Evolutionary conservation across 495 filamentous ascomycete species (phyloP), one percentile per base, ranked within the genome.

Genomic region (Daldinia grandis): DNA sequence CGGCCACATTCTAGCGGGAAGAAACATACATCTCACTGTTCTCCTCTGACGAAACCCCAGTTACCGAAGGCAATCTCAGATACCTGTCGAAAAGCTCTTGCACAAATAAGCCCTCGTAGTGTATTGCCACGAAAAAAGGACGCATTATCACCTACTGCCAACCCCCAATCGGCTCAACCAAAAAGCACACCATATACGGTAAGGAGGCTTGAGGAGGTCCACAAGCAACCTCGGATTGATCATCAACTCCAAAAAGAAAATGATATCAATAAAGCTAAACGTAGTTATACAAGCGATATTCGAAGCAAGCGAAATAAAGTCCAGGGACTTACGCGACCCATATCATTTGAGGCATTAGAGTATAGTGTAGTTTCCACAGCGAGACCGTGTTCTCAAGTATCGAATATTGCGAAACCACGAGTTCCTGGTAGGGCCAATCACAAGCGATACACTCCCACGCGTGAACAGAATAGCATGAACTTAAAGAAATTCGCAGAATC

Each of bases 31-130:
- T 38, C 57, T 3, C 27, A 25, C 24, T 21, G 24, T 30, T 66
- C 62, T 12, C 42, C 54, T 51, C 25, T 66, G 1, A 31, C 53
- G 3, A 69, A 40, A 9, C 14, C 27, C 14, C 66, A 66, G 35
- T 56, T 77, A 2, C 67, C 75, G 1, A 77, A 75, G 28, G 58
- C 62, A 15, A 66, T 75, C 27, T 40, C 50, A 12, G 59, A 73
- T 49, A 63, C 64, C n/a, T 60, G 69, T 10, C 66, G 64, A 31
- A 77, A 69, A 53, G 75, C 75, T 27, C 64, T 73, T 56, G 69
- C 67, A 21, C 64, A 69, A 44, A 50, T 68, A n/a, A 50, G 60
- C 19, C 57, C 70, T 49, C 64, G n/a, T 5, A 49, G 14, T 57
- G 56, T 24, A 53, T 21, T 21, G 2, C 17, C 27, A 33, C 15